A percentile compares a stretch with the other conserved stretches of the same genome.
Conservation (phyloP, 2,329 filamentous ascomycete species). For the Fusarium cyanostomum region DNA sequence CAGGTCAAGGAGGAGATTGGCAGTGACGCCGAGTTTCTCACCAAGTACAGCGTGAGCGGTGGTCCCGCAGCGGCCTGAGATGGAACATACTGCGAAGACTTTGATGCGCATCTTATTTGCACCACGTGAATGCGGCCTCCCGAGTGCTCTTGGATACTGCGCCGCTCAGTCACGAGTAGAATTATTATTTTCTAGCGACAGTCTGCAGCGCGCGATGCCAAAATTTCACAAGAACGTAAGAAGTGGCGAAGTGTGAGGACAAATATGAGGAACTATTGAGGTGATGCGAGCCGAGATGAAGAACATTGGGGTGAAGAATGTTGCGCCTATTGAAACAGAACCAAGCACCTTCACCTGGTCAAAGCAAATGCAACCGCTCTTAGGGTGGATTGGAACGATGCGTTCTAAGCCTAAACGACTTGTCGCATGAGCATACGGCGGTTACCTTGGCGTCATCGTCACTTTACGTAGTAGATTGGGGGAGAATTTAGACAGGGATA, state of each 20-base stretch:
- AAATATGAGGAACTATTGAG: conserved; percentile 1
- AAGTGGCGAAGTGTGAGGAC: background rate
- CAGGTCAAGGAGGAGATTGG: conserved; percentile 94
- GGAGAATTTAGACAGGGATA: background rate
- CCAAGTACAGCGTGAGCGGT: conserved; percentile 70
- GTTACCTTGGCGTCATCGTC: background rate
- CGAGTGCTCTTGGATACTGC: conserved; percentile 1
- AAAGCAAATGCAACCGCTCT: background rate
- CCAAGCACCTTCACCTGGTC: background rate
- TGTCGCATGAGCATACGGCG: background rate
- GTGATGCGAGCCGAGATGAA: background rate
- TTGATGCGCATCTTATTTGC: conserved; percentile 10
- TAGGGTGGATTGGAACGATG: background rate
- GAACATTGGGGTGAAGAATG: background rate
- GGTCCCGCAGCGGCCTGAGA: conserved; percentile 51
- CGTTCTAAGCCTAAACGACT: background rate
- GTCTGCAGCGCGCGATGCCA: conserved; percentile 5
- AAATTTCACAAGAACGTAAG: background rate
- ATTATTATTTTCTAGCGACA: background rate
- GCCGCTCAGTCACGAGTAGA: conserved; percentile 3
- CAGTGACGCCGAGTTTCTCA: conserved; percentile 84
- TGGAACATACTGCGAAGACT: conserved; percentile 18
- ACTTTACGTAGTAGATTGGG: background rate
- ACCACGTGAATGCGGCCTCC: conserved; percentile 16
- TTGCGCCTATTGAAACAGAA: background rate